Percentiles rank a stretch among this genome's conserved stretches.
These are phyloP conservation scores for Tolypocladium paradoxum DNA, from an alignment of 2,329 filamentous ascomycete genomes.

Conservation along the genomic window DNA sequence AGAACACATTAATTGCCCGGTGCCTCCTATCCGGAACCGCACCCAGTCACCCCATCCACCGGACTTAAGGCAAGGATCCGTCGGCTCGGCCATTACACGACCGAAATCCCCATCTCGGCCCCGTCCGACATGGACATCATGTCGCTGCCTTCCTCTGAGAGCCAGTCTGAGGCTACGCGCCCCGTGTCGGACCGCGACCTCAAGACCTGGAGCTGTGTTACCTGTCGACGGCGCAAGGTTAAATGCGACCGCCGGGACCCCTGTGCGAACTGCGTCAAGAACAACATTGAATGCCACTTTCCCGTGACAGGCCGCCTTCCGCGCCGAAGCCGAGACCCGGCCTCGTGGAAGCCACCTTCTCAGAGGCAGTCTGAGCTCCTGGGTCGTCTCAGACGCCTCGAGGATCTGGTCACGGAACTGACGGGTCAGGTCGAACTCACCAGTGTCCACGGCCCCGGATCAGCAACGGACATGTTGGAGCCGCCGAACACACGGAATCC, in stretches of 20 bases:
- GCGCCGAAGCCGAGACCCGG: slow-evolving; percentile 11
- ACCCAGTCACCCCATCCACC: too few relatives aligned
- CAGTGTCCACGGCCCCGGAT: not conserved
- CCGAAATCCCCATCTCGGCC: not conserved
- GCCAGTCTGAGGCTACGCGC: not conserved
- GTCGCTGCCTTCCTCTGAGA: not conserved
- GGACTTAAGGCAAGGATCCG: too few relatives aligned
- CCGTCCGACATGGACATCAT: not conserved
- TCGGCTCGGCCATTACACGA: not conserved
- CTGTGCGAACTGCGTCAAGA: slow-evolving; percentile 15
- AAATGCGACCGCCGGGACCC: slow-evolving; percentile 19
- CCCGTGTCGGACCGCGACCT: slow-evolving; percentile 5
- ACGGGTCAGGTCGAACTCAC: slow-evolving; percentile 14
- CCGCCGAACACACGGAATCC: not conserved
- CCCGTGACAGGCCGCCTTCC: slow-evolving; percentile 20
- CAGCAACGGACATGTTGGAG: not conserved
- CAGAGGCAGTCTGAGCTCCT: slow-evolving; percentile 20
- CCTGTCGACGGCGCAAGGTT: slow-evolving; percentile 19
- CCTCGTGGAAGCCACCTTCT: slow-evolving; percentile 9
- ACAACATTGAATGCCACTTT: slow-evolving; percentile 17
- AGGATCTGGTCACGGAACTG: slow-evolving; percentile 19
- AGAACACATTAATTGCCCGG: not conserved
- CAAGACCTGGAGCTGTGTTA: slow-evolving; percentile 21
- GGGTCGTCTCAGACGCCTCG: slow-evolving; percentile 15
- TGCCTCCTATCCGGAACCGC: too few relatives aligned